Percentiles rank a stretch among this genome's conserved stretches.
Conservation (phyloP, 2,329 filamentous ascomycete species). For the Zymoseptoria crescenta region DNA sequence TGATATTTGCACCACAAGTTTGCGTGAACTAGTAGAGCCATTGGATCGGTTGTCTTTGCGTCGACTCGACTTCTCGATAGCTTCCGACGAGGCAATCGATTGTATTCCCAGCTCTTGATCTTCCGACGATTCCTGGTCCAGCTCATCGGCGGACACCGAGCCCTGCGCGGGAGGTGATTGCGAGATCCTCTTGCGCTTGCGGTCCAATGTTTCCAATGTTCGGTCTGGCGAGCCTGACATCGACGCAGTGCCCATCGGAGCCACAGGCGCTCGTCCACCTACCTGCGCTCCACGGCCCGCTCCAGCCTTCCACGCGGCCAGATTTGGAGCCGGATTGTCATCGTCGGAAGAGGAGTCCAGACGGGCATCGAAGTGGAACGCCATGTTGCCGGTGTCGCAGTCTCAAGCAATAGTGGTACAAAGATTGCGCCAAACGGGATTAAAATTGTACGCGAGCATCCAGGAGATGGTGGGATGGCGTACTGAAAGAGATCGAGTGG, state of each 20-base stretch:
- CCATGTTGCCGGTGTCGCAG: constrained; percentile 11
- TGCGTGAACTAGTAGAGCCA: neutral
- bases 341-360: constrained; percentile 26
- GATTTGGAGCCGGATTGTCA: constrained; percentile 14
- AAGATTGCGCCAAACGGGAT: neutral
- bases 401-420: neutral
- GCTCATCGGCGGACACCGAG: constrained; percentile 5
- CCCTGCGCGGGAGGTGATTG: constrained; percentile 1
- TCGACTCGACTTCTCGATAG: constrained; percentile 1
- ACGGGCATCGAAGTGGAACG: constrained; percentile 21
- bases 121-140: constrained; percentile 1
- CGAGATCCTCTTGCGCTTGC: constrained; percentile 7
- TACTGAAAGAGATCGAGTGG: neutral
- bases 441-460: neutral
- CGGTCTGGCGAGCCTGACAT: constrained; percentile 7
- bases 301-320: constrained; percentile 23
- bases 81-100: constrained; percentile 5
- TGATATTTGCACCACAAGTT: constrained; percentile 11
- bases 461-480: neutral
- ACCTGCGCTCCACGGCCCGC: constrained; percentile 5
- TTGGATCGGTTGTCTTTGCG: neutral
- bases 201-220: constrained; percentile 3
- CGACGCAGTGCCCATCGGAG: constrained; percentile 15
- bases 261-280: constrained; percentile 12
- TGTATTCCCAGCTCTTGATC: constrained; percentile 7